Evolutionary conservation across 345 rosid species (phyloP), one percentile per base, ranked within the genome.

Genomic region (Triadica sebifera): DNA sequence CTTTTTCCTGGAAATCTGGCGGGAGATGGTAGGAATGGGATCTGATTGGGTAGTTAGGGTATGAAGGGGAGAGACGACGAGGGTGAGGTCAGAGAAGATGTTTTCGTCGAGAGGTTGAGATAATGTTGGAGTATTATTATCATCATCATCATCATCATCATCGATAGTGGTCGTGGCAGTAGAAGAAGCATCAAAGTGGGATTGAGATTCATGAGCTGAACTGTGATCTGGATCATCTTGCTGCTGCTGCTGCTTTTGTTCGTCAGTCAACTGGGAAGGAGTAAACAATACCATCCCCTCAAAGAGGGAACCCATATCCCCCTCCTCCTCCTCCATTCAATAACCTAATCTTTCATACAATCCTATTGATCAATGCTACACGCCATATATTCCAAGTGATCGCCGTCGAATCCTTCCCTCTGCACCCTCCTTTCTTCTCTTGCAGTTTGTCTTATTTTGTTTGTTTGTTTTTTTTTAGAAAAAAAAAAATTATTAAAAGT

Each of bases 271-370:
- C 65, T 86, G 91, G 61, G 89, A 77, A 52, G 91, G 95, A 3
- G 91, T 76, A 59, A 90, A 83, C 70, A 93, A 80, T 11, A 82
- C 93, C 98, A 93, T 93, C 59, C 97, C 98, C 68, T 93, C 97
- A 80, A 93, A 93, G 60, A 93, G 84, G 0, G 98, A 93, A 67
- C 89, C 96, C 88, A 89, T 88, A 66, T 79, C 90, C 12, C 73
- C 71, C 12, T 75, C 71, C 29, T 80, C 84, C 66, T 67, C 34
- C 34, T 29, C 34, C 34, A 29, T 29, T 29, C 34, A 29, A 29
- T 2, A 29, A 29, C 34, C 2, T 29, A 29, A 29, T 29, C 34
- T 2, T 29, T 29, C 34, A 1, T 29, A 29, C 34, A 29, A 29
- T 29, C 34, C 2, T 29, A 29, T 16, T 13, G n/a, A 2, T 5